Conservation (phyloP, 1,139 yeast genomes). For the Pichia kudriavzevii region DNA sequence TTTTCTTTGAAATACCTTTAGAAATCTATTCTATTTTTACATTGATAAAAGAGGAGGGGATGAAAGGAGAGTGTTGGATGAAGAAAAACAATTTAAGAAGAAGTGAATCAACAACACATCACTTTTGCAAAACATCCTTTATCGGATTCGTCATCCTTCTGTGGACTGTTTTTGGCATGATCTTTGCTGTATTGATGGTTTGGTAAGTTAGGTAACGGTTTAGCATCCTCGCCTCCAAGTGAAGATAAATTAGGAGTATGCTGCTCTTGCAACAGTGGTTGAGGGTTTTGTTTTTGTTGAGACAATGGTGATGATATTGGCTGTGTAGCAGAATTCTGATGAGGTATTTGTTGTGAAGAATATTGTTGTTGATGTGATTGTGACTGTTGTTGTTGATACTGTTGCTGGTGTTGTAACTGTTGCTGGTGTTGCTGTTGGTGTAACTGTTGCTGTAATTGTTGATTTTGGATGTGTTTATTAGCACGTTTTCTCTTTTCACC, state of each 20-base stretch:
- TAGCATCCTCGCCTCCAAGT: constrained; percentile 15
- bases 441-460: constrained; percentile 27
- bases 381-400: constrained; percentile 17
- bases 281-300: background rate
- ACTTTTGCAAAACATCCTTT: constrained; percentile 24
- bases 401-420: constrained; percentile 11
- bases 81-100: background rate
- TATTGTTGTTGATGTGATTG: constrained; percentile 8
- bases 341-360: constrained; percentile 7
- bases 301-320: no score
- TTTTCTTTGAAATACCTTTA: no score
- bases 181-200: constrained; percentile 14
- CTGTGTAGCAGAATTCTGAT: constrained; percentile 5
- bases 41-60: no score
- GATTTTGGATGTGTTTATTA: no score
- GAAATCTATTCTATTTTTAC: no score
- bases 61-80: background rate
- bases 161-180: constrained; percentile 11
- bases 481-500: constrained; percentile 49
- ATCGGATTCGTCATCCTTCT: constrained; percentile 19
- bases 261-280: constrained; percentile 10
- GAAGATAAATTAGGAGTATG: constrained; percentile 4
- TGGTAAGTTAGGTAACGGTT: constrained; percentile 29
- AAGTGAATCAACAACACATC: constrained; percentile 13
- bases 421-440: constrained; percentile 13